phyloP scores from a whole-genome alignment of 441 rosid species.

The Dalechampia spathulata region DNA sequence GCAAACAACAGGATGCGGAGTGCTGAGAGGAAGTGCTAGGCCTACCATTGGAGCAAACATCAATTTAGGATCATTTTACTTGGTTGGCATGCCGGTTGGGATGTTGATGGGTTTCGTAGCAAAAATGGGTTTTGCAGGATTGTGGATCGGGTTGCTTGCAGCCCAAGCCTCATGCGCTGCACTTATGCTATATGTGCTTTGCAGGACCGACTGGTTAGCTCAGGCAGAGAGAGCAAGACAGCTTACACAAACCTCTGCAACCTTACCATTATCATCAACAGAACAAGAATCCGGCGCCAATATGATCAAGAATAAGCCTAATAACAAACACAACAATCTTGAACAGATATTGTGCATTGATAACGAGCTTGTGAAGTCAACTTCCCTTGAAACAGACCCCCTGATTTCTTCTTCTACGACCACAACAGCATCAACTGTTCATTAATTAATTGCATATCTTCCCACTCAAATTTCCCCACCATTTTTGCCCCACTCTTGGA shows the following conservation, averaged over 20 bases:
- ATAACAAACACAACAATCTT: conserved; percentile 17
- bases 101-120: conserved; percentile 54
- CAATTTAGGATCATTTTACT: conserved; percentile 86
- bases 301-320: conserved; percentile 2
- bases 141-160: conserved; percentile 88
- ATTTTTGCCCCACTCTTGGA: conserved; percentile 30
- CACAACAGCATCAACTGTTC: conserved; percentile 22
- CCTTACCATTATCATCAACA: conserved; percentile 21
- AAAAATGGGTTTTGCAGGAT: conserved; percentile 69
- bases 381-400: conserved; percentile 44
- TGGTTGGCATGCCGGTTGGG: conserved; percentile 92
- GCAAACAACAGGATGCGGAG: too few species aligned
- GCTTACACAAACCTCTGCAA: conserved; percentile 31
- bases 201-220: conserved; percentile 66
- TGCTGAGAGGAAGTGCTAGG: conserved; percentile 85
- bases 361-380: conserved; percentile 30
- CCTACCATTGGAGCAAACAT: conserved; percentile 89
- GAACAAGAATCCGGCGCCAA: too few species aligned
- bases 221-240: conserved; percentile 67
- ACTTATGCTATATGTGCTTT: conserved; percentile 60
- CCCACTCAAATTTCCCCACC: conserved; percentile 4
- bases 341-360: conserved; percentile 28
- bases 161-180: conserved; percentile 85
- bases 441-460: conserved; percentile 11
- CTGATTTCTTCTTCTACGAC: too few species aligned